A percentile compares a stretch with the other conserved stretches of the same genome.
phyloP scores from a whole-genome alignment of 2,329 filamentous ascomycete species.

The Nemania serpens region DNA sequence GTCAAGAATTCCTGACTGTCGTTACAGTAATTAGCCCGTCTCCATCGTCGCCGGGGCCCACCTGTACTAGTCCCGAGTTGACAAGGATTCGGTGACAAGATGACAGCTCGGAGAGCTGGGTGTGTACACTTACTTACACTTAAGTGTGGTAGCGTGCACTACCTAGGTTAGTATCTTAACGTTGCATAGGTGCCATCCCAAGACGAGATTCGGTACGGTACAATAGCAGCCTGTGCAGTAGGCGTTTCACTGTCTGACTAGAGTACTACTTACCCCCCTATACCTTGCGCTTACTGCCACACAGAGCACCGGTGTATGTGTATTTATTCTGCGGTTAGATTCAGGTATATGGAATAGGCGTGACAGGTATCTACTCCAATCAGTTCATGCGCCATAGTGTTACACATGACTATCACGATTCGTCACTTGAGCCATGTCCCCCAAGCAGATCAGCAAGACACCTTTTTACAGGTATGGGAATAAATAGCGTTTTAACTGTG shows the following conservation, averaged over 20 bases:
- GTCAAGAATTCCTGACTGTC: background rate
- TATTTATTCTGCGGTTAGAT: background rate
- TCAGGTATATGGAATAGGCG: no score
- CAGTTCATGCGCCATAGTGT: background rate
- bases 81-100: background rate
- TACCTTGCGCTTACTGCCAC: constrained; percentile 9
- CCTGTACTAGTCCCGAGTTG: background rate
- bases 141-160: no score
- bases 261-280: constrained; percentile 16
- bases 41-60: background rate
- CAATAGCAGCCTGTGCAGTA: constrained; percentile 5
- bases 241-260: constrained; percentile 20
- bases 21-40: constrained; percentile 15
- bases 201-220: constrained; percentile 18
- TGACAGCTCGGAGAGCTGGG: constrained; percentile 1
- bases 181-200: constrained; percentile 2
- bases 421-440: constrained; percentile 4
- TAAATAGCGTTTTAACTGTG: no score
- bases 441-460: background rate
- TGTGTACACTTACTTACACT: no score
- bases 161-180: no score
- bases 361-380: no score
- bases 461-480: background rate
- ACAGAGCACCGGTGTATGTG: background rate
- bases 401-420: constrained; percentile 21